These are phyloP conservation scores for Trypanosoma avium DNA, from an alignment of 208 protist genomes.

Conservation along the genomic window DNA sequence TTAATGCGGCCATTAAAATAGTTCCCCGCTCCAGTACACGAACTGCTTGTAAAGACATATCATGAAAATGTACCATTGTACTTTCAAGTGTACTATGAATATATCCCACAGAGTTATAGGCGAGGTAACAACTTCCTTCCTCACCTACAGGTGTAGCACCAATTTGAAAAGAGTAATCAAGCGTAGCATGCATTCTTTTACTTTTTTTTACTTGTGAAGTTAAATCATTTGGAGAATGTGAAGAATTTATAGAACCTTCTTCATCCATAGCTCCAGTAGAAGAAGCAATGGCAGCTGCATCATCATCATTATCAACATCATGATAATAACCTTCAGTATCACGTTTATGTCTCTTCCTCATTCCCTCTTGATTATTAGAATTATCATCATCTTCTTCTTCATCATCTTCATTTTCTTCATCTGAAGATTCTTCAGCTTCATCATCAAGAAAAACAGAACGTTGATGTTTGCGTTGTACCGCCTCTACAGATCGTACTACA, in stretches of 20 bases:
- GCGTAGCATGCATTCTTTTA: slow-evolving; percentile 6
- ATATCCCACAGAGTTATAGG: slow-evolving; percentile 85
- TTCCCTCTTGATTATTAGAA: slow-evolving; percentile 7
- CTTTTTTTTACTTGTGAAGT: background rate
- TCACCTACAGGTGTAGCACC: slow-evolving; percentile 67
- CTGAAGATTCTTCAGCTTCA: slow-evolving; percentile 72
- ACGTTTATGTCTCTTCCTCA: background rate
- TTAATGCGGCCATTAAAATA: slow-evolving; percentile 74
- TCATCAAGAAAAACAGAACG: slow-evolving; percentile 76
- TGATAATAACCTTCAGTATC: slow-evolving; percentile 5
- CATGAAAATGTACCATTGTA: slow-evolving; percentile 82
- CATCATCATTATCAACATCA: slow-evolving; percentile 10
- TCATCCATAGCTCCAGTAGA: background rate
- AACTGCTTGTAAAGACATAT: slow-evolving; percentile 69
- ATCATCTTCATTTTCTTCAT: slow-evolving; percentile 26
- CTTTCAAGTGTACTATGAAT: slow-evolving; percentile 59
- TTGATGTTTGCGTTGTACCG: slow-evolving; percentile 15
- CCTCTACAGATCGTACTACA: slow-evolving; percentile 37
- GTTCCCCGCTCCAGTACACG: slow-evolving; percentile 56
- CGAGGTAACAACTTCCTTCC: slow-evolving; percentile 79
- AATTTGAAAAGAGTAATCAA: slow-evolving; percentile 82
- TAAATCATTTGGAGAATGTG: background rate
- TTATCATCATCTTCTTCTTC: slow-evolving; percentile 22
- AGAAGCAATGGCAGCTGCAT: background rate
- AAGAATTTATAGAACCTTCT: too few species aligned